These are phyloP conservation scores for Leucocoprinus leucothites DNA, from an alignment of 768 basidiomycete species.

Conservation along the genomic window DNA sequence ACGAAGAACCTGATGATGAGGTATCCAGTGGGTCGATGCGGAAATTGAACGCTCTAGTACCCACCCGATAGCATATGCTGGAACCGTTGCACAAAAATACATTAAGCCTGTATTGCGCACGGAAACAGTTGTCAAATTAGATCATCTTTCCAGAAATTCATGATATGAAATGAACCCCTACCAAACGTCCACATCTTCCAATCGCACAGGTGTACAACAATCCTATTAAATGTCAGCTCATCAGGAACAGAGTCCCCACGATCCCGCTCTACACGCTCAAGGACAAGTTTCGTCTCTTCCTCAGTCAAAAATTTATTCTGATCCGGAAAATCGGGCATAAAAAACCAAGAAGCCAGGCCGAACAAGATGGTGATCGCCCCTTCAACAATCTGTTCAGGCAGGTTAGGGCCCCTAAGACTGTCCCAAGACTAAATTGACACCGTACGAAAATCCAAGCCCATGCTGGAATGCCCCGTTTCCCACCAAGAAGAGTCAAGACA, in stretches of 20 bases:
- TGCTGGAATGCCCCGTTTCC: conserved; percentile 37
- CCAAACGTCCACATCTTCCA: conserved; percentile 51
- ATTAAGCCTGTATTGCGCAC: conserved; percentile 32
- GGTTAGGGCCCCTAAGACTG: conserved; percentile 1
- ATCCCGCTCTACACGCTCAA: conserved; percentile 45
- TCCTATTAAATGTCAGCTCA: conserved; percentile 30
- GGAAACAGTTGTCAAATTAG: not conserved
- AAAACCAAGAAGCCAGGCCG: conserved; percentile 42
- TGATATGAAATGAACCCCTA: conserved; percentile 15
- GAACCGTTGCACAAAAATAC: conserved; percentile 48
- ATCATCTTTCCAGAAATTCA: not conserved
- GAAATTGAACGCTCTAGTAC: conserved; percentile 13
- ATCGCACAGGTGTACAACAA: conserved; percentile 36
- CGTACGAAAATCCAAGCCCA: conserved; percentile 56
- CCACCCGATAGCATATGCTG: conserved; percentile 48
- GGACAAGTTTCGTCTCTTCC: conserved; percentile 38
- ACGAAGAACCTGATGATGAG: conserved; percentile 35
- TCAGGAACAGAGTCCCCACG: conserved; percentile 50
- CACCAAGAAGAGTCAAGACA: conserved; percentile 37
- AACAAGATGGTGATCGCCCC: conserved; percentile 43
- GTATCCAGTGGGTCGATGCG: not conserved
- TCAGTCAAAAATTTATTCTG: conserved; percentile 40
- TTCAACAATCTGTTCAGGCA: conserved; percentile 40
- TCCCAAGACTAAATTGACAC: conserved; percentile 3
- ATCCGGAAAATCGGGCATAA: conserved; percentile 46